These are phyloP conservation scores for Crucihimalaya himalaica DNA, from an alignment of 345 rosid genomes.

Conservation along the genomic window DNA sequence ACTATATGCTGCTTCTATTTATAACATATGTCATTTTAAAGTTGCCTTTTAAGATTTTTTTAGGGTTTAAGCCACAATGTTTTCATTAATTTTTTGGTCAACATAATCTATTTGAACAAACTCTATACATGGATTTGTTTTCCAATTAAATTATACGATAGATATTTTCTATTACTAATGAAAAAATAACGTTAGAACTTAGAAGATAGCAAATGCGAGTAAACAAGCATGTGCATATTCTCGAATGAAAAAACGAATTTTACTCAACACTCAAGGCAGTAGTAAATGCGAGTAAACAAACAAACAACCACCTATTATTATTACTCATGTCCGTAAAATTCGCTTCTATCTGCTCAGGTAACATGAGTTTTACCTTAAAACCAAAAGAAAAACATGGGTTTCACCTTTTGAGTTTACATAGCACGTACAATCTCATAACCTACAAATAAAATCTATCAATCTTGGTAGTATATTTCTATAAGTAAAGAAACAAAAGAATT, in stretches of 20 bases:
- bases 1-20: too few species aligned
- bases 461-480: not conserved
- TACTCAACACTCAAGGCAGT: not conserved
- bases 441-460: not conserved
- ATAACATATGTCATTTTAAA: too few species aligned
- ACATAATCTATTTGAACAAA: too few species aligned
- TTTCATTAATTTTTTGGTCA: too few species aligned
- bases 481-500: not conserved
- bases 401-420: not conserved
- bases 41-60: too few species aligned
- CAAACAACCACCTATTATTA: constrained; percentile 4
- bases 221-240: not conserved
- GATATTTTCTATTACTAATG: too few species aligned
- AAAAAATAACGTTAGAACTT: too few species aligned
- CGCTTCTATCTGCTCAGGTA: constrained; percentile 7
- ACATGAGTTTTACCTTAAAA: not conserved
- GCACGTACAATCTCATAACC: constrained; percentile 15
- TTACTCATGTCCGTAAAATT: not conserved
- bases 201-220: not conserved
- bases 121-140: too few species aligned
- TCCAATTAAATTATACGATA: too few species aligned
- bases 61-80: too few species aligned
- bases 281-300: constrained; percentile 7
- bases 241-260: not conserved
- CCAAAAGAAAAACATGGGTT: not conserved